Base-by-base conservation (phyloP, 1,284 basidiomycete species). In the Pseudozyma pruni region DNA sequence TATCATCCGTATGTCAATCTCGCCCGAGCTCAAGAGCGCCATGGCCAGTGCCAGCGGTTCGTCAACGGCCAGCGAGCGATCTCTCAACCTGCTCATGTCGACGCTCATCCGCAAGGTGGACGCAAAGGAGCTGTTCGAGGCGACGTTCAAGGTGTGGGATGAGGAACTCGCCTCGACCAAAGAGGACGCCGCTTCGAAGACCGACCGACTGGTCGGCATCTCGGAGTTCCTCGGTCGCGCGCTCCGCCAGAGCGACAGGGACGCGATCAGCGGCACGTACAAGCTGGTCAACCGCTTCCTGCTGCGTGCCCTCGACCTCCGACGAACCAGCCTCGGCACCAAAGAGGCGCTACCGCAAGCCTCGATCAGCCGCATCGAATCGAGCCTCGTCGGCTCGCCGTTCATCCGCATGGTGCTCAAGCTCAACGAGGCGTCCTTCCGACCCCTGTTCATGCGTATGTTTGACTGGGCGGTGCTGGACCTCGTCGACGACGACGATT, bases 391-490 rank as follows among this genome's bases (percentile, higher is more conserved):
- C 13, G 43, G 49, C 62, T 84, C 86, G 2, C 89, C 93, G 3
- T 98, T 96, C 86, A 86, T 91, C 20, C 90, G 94, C 80, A 85
- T 98, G 16, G 91, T 94, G 10, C 88, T 93, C 66, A 97, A 97
- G 84, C 86, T 99, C 48, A 97, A 95, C 78, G 96, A 98, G 79
- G 88, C 89, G 0, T 87, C 90, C 0, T 98, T 99, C 89, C 89
- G 89, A 72, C 95, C 95, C 2, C 85, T 98, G 17, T 96, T 97
- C 86, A 88, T 94, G 61, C 89, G 90, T 63, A 84, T 94, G 70
- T 94, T 92, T 79, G 95, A 99, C 82, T 99, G 96, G 95, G 93
- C 93, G 0, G 94, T 94, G 9, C 83, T 87, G 46, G 86, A 86
- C 51, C 80, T 85, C 19, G 71, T 83, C 68, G 86, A 85, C 2